Evolutionary conservation across 2,329 filamentous ascomycete genomes (phyloP), one percentile per base, ranked within the genome.

Genomic region (Sclerotiophoma versabilis): DNA sequence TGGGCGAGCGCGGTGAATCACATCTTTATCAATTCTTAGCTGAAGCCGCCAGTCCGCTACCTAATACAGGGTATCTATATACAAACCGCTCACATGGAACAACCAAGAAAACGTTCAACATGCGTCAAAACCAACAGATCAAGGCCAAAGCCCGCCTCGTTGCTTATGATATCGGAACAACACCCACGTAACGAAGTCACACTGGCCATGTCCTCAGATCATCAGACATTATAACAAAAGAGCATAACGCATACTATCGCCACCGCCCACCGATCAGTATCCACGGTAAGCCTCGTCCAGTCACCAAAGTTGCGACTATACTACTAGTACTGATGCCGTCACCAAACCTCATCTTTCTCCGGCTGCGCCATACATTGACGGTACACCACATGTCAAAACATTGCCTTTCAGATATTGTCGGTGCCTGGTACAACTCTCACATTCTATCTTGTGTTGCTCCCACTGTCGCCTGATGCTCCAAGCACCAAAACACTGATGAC

Each of bases 401-500:
- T 20, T 43, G 17, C 37, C 22, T 23, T 39, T 26, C 20, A 37
- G 17, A 11, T 30, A 27, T 46, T 48, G 54, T n/a, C 47, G 41
- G n/a, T 45, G 26, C 20, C 45, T 52, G 33, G 39, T 34, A 33
- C 62, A 64, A 1, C 47, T 33, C 9, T 52, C 47, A 53, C 66
- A 69, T 34, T 54, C 50, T 12, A 25, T 74, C 11, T 82, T 77
- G 4, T 72, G 75, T 25, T 80, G 78, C 79, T 83, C 85, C 68
- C 84, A 84, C 58, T 85, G 77, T 20, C 85, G 82, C 58, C 73
- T 77, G 55, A 90, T 80, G 32, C 84, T 84, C 76, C 89, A 87
- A 49, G 90, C 84, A 10, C 86, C 81, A 60, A 84, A 84, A 73
- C 90, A 92, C 63, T 85, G 80, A 70, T 92, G 88, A 57, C 83